Evolutionary conservation across 2,329 filamentous ascomycete genomes (phyloP).

Genomic region (Trichophyton rubrum): DNA sequence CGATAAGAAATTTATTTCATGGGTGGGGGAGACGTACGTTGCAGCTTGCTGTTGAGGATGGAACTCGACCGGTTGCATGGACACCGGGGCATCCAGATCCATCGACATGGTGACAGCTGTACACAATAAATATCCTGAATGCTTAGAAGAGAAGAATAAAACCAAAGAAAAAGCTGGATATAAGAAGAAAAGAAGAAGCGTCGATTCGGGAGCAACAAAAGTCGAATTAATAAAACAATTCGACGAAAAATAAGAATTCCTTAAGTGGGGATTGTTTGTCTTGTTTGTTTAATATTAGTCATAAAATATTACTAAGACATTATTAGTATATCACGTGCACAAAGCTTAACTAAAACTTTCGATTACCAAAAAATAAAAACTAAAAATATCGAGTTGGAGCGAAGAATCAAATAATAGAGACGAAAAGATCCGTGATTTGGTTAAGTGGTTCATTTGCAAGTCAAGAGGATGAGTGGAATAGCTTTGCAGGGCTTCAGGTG

Average conservation of each 20-base stretch:
- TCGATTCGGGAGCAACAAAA: background rate
- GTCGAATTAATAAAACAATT: background rate
- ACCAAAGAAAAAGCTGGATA: background rate
- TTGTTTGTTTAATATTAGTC: constrained; percentile 8
- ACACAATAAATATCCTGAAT: background rate
- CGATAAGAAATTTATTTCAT: constrained; percentile 1
- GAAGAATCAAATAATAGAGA: background rate
- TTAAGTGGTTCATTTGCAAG: background rate
- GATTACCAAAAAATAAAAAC: background rate
- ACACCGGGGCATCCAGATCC: constrained; percentile 46
- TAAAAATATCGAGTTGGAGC: background rate
- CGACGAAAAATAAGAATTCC: background rate
- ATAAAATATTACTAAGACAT: background rate
- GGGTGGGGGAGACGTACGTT: constrained; percentile 35
- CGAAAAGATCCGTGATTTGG: background rate
- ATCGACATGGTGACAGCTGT: constrained; percentile 40
- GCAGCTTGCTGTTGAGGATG: constrained; percentile 34
- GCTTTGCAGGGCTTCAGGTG: constrained; percentile 22
- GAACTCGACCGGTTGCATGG: constrained; percentile 30
- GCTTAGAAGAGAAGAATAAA: background rate
- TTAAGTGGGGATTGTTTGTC: constrained; percentile 8
- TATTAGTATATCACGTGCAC: background rate
- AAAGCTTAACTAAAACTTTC: background rate
- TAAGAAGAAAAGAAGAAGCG: background rate
- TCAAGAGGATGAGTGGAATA: constrained; percentile 21